Base-by-base conservation (phyloP, 306 rosid genomes). In the Ceratonia siliqua region DNA sequence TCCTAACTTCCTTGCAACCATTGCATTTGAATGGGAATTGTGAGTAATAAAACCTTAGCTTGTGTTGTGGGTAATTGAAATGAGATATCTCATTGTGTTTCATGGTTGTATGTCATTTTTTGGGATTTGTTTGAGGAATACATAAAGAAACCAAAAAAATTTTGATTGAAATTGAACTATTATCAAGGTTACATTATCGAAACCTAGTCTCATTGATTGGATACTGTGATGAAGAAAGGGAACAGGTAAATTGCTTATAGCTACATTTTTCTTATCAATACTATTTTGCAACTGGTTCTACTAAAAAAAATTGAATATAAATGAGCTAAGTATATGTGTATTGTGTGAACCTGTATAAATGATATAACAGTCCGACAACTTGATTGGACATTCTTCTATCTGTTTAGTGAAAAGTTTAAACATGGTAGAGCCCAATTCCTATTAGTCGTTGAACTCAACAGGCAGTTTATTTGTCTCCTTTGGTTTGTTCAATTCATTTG, bases 131-230 rank as follows among this genome's bases (percentile, higher is more conserved):
- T n/a, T n/a, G n/a, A n/a, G n/a, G n/a, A n/a, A n/a, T n/a, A n/a
- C n/a, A n/a, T n/a, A n/a, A n/a, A n/a, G n/a, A n/a, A n/a, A n/a
- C n/a, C n/a, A 85, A 76, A 62, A 88, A 85, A 73, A 85, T 88
- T 78, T 76, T 85, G 75, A 88, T 88, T 0, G 92, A 88, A 72
- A 85, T 88, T 72, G 71, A 85, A 73, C 81, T 88, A 28, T 71
- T 88, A 36, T 88, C 92, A 13, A 81, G 89, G 63, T 38, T 88
- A 43, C 92, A 88, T 79, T 89, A 88, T 43, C 78, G 89, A 38
- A 85, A 88, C 77, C 76, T 88, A 4, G 88, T 88, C 53, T 72
- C 88, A 0, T 80, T 88, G 65, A 32, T 83, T 14, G 92, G 92
- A 63, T 88, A 78, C 61, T 88, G 92, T 75, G 84, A 83, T 49